A percentile compares a stretch with the other conserved stretches of the same genome.
These are phyloP conservation scores for Emmonsiellopsis sp. DNA, from an alignment of 2,329 filamentous ascomycete genomes.

Conservation along the genomic window DNA sequence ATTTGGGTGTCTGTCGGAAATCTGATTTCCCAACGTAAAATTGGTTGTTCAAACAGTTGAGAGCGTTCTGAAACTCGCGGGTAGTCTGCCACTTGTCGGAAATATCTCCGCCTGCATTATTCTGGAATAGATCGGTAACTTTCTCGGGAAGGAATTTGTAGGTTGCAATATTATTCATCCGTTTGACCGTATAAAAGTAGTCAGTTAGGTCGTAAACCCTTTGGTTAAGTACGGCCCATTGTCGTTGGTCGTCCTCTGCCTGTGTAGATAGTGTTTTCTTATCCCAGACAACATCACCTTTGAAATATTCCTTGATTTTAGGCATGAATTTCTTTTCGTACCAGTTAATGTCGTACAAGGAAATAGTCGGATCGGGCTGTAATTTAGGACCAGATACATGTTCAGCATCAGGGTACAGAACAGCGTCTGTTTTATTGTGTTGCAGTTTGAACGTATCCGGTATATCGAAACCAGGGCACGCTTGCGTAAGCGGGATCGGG, in stretches of 20 bases:
- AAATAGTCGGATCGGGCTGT: slow-evolving; percentile 47
- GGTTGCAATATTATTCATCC: slow-evolving; percentile 42
- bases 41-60: slow-evolving; percentile 71
- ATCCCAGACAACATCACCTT: slow-evolving; percentile 73
- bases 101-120: slow-evolving; percentile 72
- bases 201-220: slow-evolving; percentile 82
- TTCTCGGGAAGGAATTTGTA: slow-evolving; percentile 66
- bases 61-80: slow-evolving; percentile 50
- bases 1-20: slow-evolving; percentile 67
- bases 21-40: slow-evolving; percentile 80
- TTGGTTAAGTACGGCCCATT: slow-evolving; percentile 71
- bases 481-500: slow-evolving; percentile 60
- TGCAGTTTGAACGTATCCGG: slow-evolving; percentile 39
- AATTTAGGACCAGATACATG: slow-evolving; percentile 61
- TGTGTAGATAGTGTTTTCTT: slow-evolving; percentile 50
- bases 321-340: slow-evolving; percentile 67
- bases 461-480: slow-evolving; percentile 65
- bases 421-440: slow-evolving; percentile 57
- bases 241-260: slow-evolving; percentile 57
- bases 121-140: slow-evolving; percentile 58
- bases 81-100: slow-evolving; percentile 52
- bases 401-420: slow-evolving; percentile 44
- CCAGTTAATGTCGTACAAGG: slow-evolving; percentile 60
- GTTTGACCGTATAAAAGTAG: slow-evolving; percentile 70
- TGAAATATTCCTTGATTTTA: slow-evolving; percentile 73